Percentiles rank a stretch among this genome's conserved stretches.
phyloP scores from a whole-genome alignment of 768 basidiomycete species.

The Ephemerocybe angulata region DNA sequence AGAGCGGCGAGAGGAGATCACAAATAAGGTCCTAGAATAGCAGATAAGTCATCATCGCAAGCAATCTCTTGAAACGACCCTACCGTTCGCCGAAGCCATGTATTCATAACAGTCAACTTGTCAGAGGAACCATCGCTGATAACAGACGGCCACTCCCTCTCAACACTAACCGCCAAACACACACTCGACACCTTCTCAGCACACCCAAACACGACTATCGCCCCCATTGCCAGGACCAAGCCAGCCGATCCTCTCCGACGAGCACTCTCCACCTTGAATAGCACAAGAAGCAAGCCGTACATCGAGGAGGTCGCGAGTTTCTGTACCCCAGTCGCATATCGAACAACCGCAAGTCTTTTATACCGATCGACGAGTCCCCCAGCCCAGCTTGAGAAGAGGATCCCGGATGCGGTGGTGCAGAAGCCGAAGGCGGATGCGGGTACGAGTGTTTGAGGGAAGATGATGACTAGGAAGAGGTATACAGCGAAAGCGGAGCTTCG shows the following conservation, averaged over 20 bases:
- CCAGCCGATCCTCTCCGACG: background rate
- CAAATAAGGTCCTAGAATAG: slow-evolving; percentile 36
- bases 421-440: slow-evolving; percentile 50
- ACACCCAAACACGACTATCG: slow-evolving; percentile 31
- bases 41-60: background rate
- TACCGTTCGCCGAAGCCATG: slow-evolving; percentile 33
- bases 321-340: slow-evolving; percentile 35
- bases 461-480: slow-evolving; percentile 38
- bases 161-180: slow-evolving; percentile 41
- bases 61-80: background rate
- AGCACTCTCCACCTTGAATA: slow-evolving; percentile 8
- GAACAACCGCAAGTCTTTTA: slow-evolving; percentile 34
- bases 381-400: slow-evolving; percentile 38
- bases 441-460: slow-evolving; percentile 42
- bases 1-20: slow-evolving; percentile 48
- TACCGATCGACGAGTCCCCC: slow-evolving; percentile 41
- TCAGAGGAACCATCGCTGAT: slow-evolving; percentile 33
- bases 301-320: slow-evolving; percentile 33
- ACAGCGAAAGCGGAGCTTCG: slow-evolving; percentile 39
- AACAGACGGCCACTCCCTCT: slow-evolving; percentile 48
- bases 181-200: slow-evolving; percentile 37
- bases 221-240: slow-evolving; percentile 14
- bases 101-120: slow-evolving; percentile 40
- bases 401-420: slow-evolving; percentile 28
- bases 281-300: slow-evolving; percentile 30